phyloP scores from a whole-genome alignment of 306 rosid genomes.

The Quercus alba region DNA sequence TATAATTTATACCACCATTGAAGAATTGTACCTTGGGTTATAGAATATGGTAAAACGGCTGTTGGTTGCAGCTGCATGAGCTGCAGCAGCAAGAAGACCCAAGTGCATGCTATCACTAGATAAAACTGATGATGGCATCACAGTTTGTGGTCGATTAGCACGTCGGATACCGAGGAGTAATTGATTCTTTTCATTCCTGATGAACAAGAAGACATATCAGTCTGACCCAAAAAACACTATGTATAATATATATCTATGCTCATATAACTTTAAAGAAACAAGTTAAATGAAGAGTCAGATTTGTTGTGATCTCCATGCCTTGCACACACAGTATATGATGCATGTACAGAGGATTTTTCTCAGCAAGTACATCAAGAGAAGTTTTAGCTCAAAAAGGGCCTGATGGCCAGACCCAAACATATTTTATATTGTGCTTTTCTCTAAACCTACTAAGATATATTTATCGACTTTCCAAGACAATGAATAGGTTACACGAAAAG shows the following conservation, averaged over 20 bases:
- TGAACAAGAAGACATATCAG: constrained; percentile 3
- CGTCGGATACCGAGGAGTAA: constrained; percentile 88
- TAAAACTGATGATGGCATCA: constrained; percentile 96
- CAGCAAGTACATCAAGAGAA: constrained; percentile 13
- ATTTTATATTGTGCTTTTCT: not conserved
- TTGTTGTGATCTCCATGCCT: not conserved
- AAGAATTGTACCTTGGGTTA: constrained; percentile 71
- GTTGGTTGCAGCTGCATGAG: constrained; percentile 97
- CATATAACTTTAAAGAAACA: not conserved
- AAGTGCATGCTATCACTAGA: constrained; percentile 99
- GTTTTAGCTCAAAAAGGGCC: not conserved
- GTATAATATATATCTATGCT: not conserved
- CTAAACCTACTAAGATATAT: not conserved
- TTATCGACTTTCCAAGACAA: constrained; percentile 7
- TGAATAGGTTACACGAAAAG: not conserved
- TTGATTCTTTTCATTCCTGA: constrained; percentile 95
- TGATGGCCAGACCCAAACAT: not conserved
- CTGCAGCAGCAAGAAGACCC: constrained; percentile 99
- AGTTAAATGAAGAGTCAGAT: not conserved
- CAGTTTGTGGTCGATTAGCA: constrained; percentile 90
- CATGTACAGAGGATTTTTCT: not conserved
- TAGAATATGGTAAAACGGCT: constrained; percentile 96
- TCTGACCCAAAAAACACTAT: not conserved
- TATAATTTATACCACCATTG: not conserved
- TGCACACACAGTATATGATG: not conserved